A percentile compares a stretch with the other conserved stretches of the same genome.
These are phyloP conservation scores for Solanum pimpinellifolium DNA, from an alignment of 257 asterid genomes.

Conservation along the genomic window DNA sequence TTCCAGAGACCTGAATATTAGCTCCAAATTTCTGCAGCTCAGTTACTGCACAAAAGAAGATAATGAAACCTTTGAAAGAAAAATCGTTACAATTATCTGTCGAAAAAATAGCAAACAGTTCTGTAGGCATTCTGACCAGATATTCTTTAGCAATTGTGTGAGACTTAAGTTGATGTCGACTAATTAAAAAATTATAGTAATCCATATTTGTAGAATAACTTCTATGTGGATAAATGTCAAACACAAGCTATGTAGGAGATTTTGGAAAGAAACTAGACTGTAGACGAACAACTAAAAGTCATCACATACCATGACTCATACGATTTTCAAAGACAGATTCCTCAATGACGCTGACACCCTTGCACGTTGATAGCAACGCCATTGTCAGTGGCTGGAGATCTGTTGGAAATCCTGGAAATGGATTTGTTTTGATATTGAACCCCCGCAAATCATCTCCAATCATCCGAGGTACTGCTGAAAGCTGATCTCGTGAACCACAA, in stretches of 20 bases:
- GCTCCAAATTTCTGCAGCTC: conserved; percentile 33
- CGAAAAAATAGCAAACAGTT: neutral
- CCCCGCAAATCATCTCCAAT: conserved; percentile 9
- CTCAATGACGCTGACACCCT: conserved; percentile 18
- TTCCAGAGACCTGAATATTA: conserved; percentile 11
- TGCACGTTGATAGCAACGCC: conserved; percentile 32
- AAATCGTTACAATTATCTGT: neutral
- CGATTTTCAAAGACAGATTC: conserved; percentile 39
- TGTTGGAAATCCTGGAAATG: conserved; percentile 40
- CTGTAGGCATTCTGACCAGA: neutral
- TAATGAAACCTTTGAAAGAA: neutral
- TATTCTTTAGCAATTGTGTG: neutral
- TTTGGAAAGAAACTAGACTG: neutral
- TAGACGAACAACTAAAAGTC: neutral
- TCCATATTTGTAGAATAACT: neutral
- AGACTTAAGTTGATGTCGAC: neutral
- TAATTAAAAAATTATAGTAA: neutral
- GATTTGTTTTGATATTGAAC: conserved; percentile 17
- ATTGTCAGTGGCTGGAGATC: conserved; percentile 37
- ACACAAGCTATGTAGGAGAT: neutral
- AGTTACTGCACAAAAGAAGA: conserved; percentile 11
- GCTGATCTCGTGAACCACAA: conserved; percentile 5
- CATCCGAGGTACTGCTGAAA: conserved; percentile 9
- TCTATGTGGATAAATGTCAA: neutral
- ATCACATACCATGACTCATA: conserved; percentile 27